These are phyloP conservation scores for Thamnidium elegans DNA, from an alignment of 192 early-diverging fungal species.

Conservation along the genomic window DNA sequence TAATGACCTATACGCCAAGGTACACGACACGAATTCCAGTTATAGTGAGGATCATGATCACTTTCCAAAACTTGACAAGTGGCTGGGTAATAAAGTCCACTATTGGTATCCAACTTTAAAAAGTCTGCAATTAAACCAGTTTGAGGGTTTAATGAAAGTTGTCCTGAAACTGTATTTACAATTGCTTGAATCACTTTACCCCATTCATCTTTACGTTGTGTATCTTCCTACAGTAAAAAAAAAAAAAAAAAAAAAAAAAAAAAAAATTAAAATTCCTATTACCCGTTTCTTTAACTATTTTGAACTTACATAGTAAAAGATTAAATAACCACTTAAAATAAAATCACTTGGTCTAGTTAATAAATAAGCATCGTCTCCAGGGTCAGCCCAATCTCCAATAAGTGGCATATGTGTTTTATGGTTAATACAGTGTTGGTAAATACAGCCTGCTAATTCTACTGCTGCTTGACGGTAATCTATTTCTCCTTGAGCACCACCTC, in stretches of 20 bases:
- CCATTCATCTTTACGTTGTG: constrained; percentile 41
- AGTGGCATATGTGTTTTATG: constrained; percentile 48
- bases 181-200: constrained; percentile 44
- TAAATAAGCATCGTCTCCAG: constrained; percentile 40
- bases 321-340: constrained; percentile 48
- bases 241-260: background rate
- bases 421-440: constrained; percentile 52
- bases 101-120: constrained; percentile 39
- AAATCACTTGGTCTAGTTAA: constrained; percentile 54
- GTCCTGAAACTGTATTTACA: constrained; percentile 35
- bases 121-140: constrained; percentile 56
- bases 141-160: constrained; percentile 38
- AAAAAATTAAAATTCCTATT: background rate
- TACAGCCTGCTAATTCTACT: constrained; percentile 38
- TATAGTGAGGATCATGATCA: constrained; percentile 46
- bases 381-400: constrained; percentile 51
- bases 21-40: constrained; percentile 58
- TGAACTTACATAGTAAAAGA: constrained; percentile 42
- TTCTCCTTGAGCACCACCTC: constrained; percentile 30
- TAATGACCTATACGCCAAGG: constrained; percentile 53
- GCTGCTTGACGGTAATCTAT: constrained; percentile 46
- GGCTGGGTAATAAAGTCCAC: constrained; percentile 34
- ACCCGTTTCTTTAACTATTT: background rate
- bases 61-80: constrained; percentile 46
- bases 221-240: constrained; percentile 37